These are phyloP conservation scores for Tripidium arundinaceum DNA, from an alignment of 202 grass and related monocot genomes.

Conservation along the genomic window DNA sequence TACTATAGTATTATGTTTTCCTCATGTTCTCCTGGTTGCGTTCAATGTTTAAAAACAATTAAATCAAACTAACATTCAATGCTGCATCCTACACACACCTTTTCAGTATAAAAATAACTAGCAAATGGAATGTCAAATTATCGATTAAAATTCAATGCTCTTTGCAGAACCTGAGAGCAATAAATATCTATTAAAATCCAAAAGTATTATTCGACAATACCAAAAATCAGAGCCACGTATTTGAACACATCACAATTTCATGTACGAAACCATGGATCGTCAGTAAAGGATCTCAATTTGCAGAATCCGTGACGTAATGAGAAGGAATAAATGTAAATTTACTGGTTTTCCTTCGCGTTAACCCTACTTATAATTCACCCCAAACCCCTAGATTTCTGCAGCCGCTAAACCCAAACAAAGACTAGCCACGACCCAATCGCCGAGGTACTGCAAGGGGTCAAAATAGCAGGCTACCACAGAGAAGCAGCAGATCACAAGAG, in stretches of 20 bases:
- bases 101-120: background rate
- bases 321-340: background rate
- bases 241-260: background rate
- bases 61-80: background rate
- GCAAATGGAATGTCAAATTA: background rate
- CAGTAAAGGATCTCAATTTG: background rate
- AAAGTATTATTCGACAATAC: background rate
- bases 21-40: background rate
- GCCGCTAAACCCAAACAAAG: background rate
- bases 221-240: background rate
- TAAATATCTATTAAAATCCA: background rate
- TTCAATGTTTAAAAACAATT: background rate
- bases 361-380: background rate
- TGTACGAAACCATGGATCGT: background rate
- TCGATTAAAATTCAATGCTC: background rate
- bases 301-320: background rate
- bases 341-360: no score
- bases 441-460: no score
- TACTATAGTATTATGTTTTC: background rate
- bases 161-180: background rate
- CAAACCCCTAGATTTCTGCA: background rate
- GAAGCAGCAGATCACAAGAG: slow-evolving; percentile 13
- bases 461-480: background rate
- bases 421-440: background rate
- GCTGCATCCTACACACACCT: background rate